Evolutionary conservation across 139 green algal species (phyloP), one percentile per base, ranked within the genome.

Genomic region (Pleodorina starrii): DNA sequence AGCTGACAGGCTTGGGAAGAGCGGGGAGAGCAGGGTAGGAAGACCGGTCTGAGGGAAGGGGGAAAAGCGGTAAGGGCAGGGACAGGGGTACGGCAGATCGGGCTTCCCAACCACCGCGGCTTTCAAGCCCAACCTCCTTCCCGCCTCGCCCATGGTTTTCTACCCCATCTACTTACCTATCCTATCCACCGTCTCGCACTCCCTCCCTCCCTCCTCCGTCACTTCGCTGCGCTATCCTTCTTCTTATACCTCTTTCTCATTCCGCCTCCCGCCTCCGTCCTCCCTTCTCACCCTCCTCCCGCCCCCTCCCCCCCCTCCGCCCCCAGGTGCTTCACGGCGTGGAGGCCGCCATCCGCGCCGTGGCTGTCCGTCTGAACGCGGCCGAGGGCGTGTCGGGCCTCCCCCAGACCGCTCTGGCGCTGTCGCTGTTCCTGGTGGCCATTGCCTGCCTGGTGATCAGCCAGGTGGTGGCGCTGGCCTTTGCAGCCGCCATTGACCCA

Each of bases 371-470:
- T 27, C 25, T 87, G 42, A 77, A 4, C 12, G 81, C 81, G 11
- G 60, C 81, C 21, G 81, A 87, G 81, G 81, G 81, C 60, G 60
- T 74, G 32, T 66, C 60, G 42, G 81, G 81, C 27, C 59, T 87
- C 38, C 81, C 81, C 36, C 81, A 87, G 81, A 87, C 81, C n/a
- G 81, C 81, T 6, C 60, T 87, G 42, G 81, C 81, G 60, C 44
- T 87, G 42, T 66, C 60, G n/a, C 59, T 87, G 1, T 87, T 77
- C 29, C 16, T 66, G 25, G 17, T 77, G 60, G 81, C 60, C 23
- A 12, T 87, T 12, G 81, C 38, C 5, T 63, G 38, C 25, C 21
- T 87, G n/a, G 81, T 63, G 21, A 21, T 87, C 29, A 77, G 60
- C 60, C 81, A 87, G 81, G 60, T 87, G 0, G 38, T 87, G 2